These are phyloP conservation scores for Oryza australiensis DNA, from an alignment of 176 grass and related monocot species.

Conservation along the genomic window DNA sequence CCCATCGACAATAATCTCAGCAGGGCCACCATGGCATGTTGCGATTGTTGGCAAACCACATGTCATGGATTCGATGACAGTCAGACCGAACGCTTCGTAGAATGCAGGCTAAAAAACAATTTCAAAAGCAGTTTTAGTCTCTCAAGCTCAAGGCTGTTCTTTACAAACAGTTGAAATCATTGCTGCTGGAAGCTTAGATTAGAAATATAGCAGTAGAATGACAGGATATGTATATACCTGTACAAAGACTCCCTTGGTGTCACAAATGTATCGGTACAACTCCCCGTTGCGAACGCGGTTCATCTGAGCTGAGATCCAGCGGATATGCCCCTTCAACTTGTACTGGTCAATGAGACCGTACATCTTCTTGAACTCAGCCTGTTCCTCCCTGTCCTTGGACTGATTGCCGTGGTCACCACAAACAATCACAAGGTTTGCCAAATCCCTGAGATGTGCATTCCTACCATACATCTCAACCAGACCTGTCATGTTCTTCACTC, in stretches of 20 bases:
- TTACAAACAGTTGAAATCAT: not conserved
- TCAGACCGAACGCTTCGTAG: conserved; percentile 90
- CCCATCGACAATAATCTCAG: conserved; percentile 89
- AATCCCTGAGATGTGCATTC: conserved; percentile 71
- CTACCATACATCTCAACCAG: conserved; percentile 92
- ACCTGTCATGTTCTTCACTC: conserved; percentile 96
- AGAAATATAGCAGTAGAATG: not conserved
- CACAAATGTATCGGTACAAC: conserved; percentile 89
- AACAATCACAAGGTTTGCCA: conserved; percentile 95
- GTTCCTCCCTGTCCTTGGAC: conserved; percentile 92
- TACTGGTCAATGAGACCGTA: conserved; percentile 90
- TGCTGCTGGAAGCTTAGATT: not conserved
- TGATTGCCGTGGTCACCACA: conserved; percentile 96
- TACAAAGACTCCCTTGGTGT: conserved; percentile 88
- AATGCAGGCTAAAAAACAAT: conserved; percentile 72
- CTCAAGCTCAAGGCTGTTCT: not conserved
- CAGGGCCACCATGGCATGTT: conserved; percentile 84
- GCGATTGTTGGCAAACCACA: conserved; percentile 90
- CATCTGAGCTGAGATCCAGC: conserved; percentile 99
- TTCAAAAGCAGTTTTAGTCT: conserved; percentile 17
- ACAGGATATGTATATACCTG: conserved; percentile 46
- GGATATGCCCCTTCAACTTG: conserved; percentile 84
- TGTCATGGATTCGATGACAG: conserved; percentile 93
- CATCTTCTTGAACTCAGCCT: conserved; percentile 93
- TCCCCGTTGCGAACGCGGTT: conserved; percentile 82